phyloP scores from a whole-genome alignment of 345 rosid species.

The Linum lewisii region DNA sequence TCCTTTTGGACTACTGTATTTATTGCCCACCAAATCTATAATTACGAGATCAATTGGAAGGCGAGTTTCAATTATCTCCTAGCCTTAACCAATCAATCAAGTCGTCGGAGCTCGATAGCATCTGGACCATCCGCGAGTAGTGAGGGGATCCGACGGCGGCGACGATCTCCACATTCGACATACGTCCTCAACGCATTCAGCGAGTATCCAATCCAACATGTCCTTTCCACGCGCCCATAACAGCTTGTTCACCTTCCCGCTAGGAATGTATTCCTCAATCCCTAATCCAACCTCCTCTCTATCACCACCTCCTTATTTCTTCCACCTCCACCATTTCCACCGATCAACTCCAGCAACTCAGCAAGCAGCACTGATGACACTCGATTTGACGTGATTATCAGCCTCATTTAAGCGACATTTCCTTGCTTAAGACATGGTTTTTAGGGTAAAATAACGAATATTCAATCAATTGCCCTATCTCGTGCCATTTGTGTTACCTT shows the following conservation, averaged over 20 bases:
- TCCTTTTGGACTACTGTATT: no score
- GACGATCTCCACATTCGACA: conserved; percentile 46
- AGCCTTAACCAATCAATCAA: no score
- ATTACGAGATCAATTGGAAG: no score
- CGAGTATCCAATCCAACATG: conserved; percentile 85
- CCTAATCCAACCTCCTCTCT: conserved; percentile 31
- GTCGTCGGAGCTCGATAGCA: conserved; percentile 36
- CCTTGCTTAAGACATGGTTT: no score
- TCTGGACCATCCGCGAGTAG: conserved; percentile 43
- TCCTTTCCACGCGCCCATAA: conserved; percentile 88
- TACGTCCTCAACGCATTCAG: conserved; percentile 58
- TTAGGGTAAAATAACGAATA: no score
- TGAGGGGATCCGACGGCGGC: conserved; percentile 34
- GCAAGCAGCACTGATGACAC: conserved; percentile 41
- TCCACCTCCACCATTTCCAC: conserved; percentile 13
- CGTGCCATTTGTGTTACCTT: no score
- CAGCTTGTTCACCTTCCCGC: conserved; percentile 57
- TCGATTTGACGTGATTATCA: no score
- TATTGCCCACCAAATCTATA: no score
- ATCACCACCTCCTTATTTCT: conserved; percentile 10
- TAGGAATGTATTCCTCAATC: conserved; percentile 68
- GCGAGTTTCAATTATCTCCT: no score
- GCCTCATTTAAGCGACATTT: no score
- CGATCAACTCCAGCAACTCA: conserved; percentile 33
- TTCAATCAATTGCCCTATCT: no score